Evolutionary conservation across 2,329 filamentous ascomycete species (phyloP).

Genomic region (Alternaria viburni): DNA sequence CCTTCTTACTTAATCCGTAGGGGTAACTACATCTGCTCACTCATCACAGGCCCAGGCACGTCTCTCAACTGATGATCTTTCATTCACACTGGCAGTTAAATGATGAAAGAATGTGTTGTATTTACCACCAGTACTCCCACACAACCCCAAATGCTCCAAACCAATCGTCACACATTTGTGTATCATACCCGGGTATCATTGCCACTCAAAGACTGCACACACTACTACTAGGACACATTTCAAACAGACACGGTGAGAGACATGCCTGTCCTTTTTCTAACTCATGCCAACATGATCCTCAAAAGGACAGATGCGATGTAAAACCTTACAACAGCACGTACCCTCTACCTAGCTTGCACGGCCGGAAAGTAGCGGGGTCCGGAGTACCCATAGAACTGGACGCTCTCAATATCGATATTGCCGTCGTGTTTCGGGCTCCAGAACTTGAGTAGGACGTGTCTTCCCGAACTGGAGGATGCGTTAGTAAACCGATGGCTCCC

Average conservation of each 20-base stretch:
- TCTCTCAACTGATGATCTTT: neutral
- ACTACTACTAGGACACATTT: neutral
- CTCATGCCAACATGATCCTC: neutral
- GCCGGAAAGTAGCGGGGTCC: slow-evolving; percentile 85
- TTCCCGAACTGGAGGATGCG: slow-evolving; percentile 63
- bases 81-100: neutral
- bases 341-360: slow-evolving; percentile 53
- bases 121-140: neutral
- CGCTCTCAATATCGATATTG: slow-evolving; percentile 90
- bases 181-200: slow-evolving; percentile 3
- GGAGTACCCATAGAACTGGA: slow-evolving; percentile 82
- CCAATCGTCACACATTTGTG: neutral
- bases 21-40: neutral
- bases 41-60: neutral
- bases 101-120: neutral
- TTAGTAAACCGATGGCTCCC: neutral
- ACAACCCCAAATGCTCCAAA: neutral
- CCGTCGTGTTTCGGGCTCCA: slow-evolving; percentile 78
- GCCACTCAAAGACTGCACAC: neutral
- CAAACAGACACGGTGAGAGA: neutral
- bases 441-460: slow-evolving; percentile 87
- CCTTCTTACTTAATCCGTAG: neutral
- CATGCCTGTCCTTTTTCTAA: neutral
- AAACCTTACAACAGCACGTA: neutral
- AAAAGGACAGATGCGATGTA: neutral